These are phyloP conservation scores for Boletellus ananiceps DNA, from an alignment of 768 basidiomycete species.

Conservation along the genomic window DNA sequence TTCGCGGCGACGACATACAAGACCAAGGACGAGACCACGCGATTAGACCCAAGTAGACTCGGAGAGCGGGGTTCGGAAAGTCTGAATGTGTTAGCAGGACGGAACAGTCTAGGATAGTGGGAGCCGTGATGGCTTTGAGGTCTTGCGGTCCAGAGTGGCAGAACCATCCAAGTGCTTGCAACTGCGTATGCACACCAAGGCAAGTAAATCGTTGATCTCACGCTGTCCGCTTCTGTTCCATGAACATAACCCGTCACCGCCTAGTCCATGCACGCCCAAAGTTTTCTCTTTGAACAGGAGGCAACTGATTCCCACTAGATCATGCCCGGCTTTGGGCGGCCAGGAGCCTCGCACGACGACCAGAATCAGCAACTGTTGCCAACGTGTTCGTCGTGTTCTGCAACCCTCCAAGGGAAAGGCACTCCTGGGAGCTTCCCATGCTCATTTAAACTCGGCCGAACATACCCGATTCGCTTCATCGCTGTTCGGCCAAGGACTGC, in stretches of 20 bases:
- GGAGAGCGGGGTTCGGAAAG: too few relatives aligned
- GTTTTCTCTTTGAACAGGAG: background rate
- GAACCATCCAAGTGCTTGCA: too few relatives aligned
- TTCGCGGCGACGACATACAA: too few relatives aligned
- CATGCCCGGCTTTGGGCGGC: background rate
- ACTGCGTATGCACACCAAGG: background rate
- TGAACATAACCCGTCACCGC: background rate
- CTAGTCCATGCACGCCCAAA: background rate
- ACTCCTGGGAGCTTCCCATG: background rate
- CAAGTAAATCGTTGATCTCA: background rate
- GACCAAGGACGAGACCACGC: too few relatives aligned
- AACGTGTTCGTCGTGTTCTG: background rate
- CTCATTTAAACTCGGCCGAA: background rate
- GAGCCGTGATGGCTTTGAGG: too few relatives aligned
- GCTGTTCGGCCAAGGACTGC: background rate
- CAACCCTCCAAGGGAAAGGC: background rate
- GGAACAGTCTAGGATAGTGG: too few relatives aligned
- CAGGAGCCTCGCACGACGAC: background rate
- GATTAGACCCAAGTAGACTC: too few relatives aligned
- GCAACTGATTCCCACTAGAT: background rate
- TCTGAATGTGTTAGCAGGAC: too few relatives aligned
- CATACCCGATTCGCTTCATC: slow-evolving; percentile 1
- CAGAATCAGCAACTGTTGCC: background rate
- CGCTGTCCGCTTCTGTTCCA: background rate
- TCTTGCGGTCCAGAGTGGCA: too few relatives aligned